A percentile compares a stretch with the other conserved stretches of the same genome.
These are phyloP conservation scores for Yarrowia phangngaensis DNA, from an alignment of 805 yeast genomes.

Conservation along the genomic window DNA sequence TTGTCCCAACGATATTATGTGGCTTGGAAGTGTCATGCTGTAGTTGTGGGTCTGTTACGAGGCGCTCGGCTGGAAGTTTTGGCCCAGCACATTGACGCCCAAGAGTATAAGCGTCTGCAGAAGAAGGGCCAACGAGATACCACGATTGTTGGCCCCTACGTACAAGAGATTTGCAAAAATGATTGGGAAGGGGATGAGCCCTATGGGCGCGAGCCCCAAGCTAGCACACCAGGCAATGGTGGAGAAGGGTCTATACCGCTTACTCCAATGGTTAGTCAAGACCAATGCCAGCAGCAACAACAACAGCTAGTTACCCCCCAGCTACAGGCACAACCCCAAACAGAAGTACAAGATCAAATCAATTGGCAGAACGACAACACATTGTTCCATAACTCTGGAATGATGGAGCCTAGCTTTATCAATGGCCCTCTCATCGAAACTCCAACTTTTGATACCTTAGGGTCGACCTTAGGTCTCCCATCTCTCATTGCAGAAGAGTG, in stretches of 20 bases:
- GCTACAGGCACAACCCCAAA: too few species aligned
- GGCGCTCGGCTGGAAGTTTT: constrained; percentile 26
- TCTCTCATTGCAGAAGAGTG: constrained; percentile 25
- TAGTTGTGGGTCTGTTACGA: constrained; percentile 24
- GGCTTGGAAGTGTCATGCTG: constrained; percentile 26
- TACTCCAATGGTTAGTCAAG: too few species aligned
- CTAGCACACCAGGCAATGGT: too few species aligned
- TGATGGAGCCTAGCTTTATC: constrained; percentile 14
- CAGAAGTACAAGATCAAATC: constrained; percentile 10
- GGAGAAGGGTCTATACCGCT: too few species aligned
- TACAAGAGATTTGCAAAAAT: constrained; percentile 13
- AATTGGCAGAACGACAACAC: constrained; percentile 19
- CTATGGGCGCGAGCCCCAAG: too few species aligned
- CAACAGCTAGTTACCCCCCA: too few species aligned
- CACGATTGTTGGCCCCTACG: constrained; percentile 21
- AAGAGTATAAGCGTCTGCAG: constrained; percentile 25
- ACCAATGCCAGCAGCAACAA: constrained; percentile 12
- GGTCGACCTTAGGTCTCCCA: constrained; percentile 24
- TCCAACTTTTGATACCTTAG: constrained; percentile 22
- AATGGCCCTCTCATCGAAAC: constrained; percentile 18
- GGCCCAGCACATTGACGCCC: constrained; percentile 24
- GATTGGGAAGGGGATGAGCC: constrained; percentile 19
- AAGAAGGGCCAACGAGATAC: constrained; percentile 9
- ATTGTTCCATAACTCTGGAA: constrained; percentile 18
- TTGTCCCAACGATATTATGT: constrained; percentile 19